A percentile compares a stretch with the other conserved stretches of the same genome.
phyloP scores from a whole-genome alignment of 2,329 filamentous ascomycete genomes.

The Zelopaecilomyces penicillatus region DNA sequence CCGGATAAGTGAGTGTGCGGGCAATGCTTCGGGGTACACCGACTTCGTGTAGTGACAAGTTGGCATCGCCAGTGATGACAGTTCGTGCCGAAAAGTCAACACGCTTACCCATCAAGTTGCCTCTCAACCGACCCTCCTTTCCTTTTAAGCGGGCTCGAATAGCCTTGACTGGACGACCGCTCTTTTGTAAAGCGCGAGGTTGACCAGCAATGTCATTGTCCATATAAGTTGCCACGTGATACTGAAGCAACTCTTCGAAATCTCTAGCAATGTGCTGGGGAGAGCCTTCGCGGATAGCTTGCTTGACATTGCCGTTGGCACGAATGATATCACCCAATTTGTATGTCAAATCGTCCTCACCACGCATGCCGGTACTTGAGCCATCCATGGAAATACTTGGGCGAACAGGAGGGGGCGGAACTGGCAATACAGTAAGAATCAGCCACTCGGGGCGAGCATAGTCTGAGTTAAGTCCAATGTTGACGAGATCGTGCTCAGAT shows the following conservation, averaged over 20 bases:
- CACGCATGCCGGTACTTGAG: constrained; percentile 81
- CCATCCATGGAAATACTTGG: constrained; percentile 97
- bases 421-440: constrained; percentile 88
- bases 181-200: constrained; percentile 92
- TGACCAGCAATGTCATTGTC: constrained; percentile 98
- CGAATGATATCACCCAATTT: constrained; percentile 98
- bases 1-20: constrained; percentile 86
- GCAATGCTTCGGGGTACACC: constrained; percentile 93
- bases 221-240: constrained; percentile 99
- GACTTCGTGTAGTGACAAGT: constrained; percentile 92
- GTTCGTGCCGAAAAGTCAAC: constrained; percentile 99
- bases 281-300: constrained; percentile 84
- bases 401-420: constrained; percentile 89
- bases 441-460: constrained; percentile 98
- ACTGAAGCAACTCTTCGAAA: constrained; percentile 87
- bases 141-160: constrained; percentile 97
- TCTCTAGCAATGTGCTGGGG: constrained; percentile 85
- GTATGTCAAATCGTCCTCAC: constrained; percentile 98
- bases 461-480: constrained; percentile 88
- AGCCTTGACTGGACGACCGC: constrained; percentile 90
- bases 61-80: constrained; percentile 97
- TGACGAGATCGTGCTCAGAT: constrained; percentile 66
- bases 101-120: constrained; percentile 99
- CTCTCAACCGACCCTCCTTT: constrained; percentile 94
- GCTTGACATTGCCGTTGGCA: constrained; percentile 88